phyloP scores from a whole-genome alignment of 2,329 filamentous ascomycete genomes.

The Cladosporium austrohemisphaericum region DNA sequence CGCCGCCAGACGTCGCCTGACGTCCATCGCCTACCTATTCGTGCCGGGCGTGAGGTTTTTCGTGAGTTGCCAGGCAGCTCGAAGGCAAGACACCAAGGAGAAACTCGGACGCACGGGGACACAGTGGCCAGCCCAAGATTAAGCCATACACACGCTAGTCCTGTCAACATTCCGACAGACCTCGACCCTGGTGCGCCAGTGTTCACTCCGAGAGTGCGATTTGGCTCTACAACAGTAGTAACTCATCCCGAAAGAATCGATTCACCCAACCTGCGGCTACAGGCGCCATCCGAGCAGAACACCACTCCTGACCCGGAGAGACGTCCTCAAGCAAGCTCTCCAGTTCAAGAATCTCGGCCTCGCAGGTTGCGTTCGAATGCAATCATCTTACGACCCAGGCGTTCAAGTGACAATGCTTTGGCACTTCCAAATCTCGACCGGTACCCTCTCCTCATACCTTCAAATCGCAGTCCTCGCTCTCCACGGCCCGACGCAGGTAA shows the following conservation, averaged over 20 bases:
- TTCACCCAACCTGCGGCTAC: constrained; percentile 20
- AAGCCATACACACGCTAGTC: no score
- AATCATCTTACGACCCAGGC: background rate
- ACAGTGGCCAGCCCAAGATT: no score
- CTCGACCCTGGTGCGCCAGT: constrained; percentile 29
- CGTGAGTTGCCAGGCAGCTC: background rate
- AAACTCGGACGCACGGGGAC: background rate
- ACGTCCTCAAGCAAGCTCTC: background rate
- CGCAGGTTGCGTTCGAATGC: constrained; percentile 4
- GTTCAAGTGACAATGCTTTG: constrained; percentile 1
- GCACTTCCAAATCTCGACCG: constrained; percentile 21
- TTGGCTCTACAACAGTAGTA: constrained; percentile 19
- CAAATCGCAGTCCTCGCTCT: constrained; percentile 5
- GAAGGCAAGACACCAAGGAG: background rate
- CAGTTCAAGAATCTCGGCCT: background rate
- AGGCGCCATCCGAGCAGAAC: constrained; percentile 25
- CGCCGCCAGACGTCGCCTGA: constrained; percentile 9
- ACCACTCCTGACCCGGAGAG: constrained; percentile 2
- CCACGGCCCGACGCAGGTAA: background rate
- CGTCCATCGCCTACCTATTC: no score
- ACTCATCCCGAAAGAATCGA: background rate
- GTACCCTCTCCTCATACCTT: constrained; percentile 23
- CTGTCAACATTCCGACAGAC: background rate
- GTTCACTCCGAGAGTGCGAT: constrained; percentile 28
- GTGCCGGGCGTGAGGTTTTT: constrained; percentile 2